Conservation (phyloP, 2,329 filamentous ascomycete genomes). For the Epichloe hybrida region DNA sequence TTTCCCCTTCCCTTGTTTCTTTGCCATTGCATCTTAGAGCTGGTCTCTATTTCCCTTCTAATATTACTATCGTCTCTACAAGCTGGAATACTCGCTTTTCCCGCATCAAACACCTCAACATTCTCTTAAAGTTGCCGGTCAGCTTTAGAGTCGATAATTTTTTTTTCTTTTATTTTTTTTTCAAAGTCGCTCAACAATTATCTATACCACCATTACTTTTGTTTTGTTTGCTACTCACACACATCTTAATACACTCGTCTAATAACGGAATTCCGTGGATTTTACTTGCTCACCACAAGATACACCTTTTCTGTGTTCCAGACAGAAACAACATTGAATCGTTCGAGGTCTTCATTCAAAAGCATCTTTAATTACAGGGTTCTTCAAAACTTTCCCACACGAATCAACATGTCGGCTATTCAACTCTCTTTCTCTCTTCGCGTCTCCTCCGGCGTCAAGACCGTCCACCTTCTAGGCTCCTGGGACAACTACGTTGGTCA, state of each 20-base stretch:
- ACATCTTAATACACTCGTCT: constrained; percentile 22
- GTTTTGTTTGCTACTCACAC: neutral
- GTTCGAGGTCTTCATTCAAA: constrained; percentile 16
- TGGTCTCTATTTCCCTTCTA: constrained; percentile 36
- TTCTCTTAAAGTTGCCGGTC: constrained; percentile 24
- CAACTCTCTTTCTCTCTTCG: constrained; percentile 93
- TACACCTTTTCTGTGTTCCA: neutral
- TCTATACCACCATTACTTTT: constrained; percentile 10
- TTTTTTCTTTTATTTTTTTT: neutral
- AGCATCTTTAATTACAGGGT: neutral
- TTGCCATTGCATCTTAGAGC: constrained; percentile 30
- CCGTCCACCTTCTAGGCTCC: constrained; percentile 90
- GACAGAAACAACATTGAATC: constrained; percentile 8
- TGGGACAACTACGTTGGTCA: constrained; percentile 97
- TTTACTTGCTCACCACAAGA: constrained; percentile 38
- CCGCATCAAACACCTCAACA: constrained; percentile 1
- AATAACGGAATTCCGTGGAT: constrained; percentile 38
- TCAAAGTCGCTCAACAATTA: constrained; percentile 6
- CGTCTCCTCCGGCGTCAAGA: constrained; percentile 93
- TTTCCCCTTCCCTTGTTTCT: constrained; percentile 23
- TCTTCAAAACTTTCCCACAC: constrained; percentile 1
- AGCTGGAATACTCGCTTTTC: constrained; percentile 4
- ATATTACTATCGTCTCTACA: constrained; percentile 14
- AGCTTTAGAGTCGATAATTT: constrained; percentile 21
- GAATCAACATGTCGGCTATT: constrained; percentile 67